These are phyloP conservation scores for Paecilomyces sp. DNA, from an alignment of 2,329 filamentous ascomycete species.

Conservation along the genomic window DNA sequence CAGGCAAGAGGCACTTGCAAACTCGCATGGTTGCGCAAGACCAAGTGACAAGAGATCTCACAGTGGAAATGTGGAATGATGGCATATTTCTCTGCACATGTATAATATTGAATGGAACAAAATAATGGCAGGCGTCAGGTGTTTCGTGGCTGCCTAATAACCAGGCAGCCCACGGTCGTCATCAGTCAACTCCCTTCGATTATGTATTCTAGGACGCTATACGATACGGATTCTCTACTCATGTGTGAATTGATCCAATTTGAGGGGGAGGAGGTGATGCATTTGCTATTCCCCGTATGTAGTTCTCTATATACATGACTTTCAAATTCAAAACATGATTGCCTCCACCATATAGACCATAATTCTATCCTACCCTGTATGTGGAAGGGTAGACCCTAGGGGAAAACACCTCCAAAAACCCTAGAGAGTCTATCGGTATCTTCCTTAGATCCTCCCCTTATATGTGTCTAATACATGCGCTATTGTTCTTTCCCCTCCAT, in stretches of 20 bases:
- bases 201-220: neutral
- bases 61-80: neutral
- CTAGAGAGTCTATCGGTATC: neutral
- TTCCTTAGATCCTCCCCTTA: neutral
- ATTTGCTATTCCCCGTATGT: neutral
- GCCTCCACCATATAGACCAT: neutral
- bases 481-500: neutral
- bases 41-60: neutral
- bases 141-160: neutral
- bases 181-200: neutral
- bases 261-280: neutral
- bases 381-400: neutral
- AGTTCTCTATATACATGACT: neutral
- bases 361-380: neutral
- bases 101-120: neutral
- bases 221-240: neutral
- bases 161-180: neutral
- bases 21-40: no score
- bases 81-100: neutral
- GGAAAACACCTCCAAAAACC: neutral
- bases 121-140: neutral
- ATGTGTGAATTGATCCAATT: neutral
- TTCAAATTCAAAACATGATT: neutral
- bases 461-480: neutral
- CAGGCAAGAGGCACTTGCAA: neutral